Evolutionary conservation across 2,329 filamentous ascomycete genomes (phyloP).

Genomic region (Pseudocercospora macadamiae): DNA sequence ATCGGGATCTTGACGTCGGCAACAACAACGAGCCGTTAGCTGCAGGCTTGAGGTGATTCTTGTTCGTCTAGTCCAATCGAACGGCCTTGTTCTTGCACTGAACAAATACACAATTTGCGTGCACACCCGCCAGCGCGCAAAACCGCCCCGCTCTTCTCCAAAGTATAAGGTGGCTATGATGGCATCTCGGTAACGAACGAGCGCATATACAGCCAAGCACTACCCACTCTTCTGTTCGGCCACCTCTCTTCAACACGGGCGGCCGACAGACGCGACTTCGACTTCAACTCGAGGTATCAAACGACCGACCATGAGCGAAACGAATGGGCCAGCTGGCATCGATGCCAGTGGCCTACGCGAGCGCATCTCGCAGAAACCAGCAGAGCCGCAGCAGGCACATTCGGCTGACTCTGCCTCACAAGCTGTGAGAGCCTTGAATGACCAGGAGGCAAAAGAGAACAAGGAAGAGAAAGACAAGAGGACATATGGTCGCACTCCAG

Average conservation of each 20-base stretch:
- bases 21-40: neutral
- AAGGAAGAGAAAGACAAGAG: slow-evolving; percentile 64
- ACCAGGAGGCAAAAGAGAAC: slow-evolving; percentile 50
- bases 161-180: slow-evolving; percentile 19
- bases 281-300: slow-evolving; percentile 22
- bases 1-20: neutral
- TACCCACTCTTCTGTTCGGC: slow-evolving; percentile 9
- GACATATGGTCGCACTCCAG: slow-evolving; percentile 88
- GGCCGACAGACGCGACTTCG: slow-evolving; percentile 20
- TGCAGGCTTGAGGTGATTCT: neutral
- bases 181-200: slow-evolving; percentile 17
- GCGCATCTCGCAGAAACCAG: slow-evolving; percentile 44
- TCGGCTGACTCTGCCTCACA: slow-evolving; percentile 46
- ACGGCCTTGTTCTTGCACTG: neutral
- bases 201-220: slow-evolving; percentile 14
- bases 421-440: slow-evolving; percentile 54
- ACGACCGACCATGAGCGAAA: slow-evolving; percentile 26
- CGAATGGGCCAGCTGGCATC: slow-evolving; percentile 22
- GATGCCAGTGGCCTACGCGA: slow-evolving; percentile 50
- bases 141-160: slow-evolving; percentile 8
- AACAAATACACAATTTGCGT: neutral
- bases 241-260: slow-evolving; percentile 21
- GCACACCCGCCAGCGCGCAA: neutral
- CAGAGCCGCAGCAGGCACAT: slow-evolving; percentile 34
- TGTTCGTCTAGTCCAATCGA: slow-evolving; percentile 8